phyloP scores from a whole-genome alignment of 2,329 filamentous ascomycete genomes.

The Apiospora koreana region DNA sequence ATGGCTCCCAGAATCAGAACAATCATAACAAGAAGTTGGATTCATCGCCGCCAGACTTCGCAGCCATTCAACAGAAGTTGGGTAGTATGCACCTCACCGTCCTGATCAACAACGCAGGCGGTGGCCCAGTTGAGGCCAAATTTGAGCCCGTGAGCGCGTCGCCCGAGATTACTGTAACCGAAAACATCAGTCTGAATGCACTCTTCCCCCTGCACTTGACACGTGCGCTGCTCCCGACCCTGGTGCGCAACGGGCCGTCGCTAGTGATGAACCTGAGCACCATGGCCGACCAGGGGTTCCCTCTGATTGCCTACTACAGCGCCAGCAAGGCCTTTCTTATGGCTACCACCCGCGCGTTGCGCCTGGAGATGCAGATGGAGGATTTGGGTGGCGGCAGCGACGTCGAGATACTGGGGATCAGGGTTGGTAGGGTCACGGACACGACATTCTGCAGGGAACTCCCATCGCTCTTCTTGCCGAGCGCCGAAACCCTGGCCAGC shows the following conservation, averaged over 20 bases:
- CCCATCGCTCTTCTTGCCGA: slow-evolving; percentile 19
- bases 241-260: slow-evolving; percentile 40
- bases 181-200: slow-evolving; percentile 48
- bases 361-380: slow-evolving; percentile 40
- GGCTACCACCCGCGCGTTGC: slow-evolving; percentile 39
- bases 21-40: too few relatives aligned
- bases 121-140: slow-evolving; percentile 29
- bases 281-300: slow-evolving; percentile 44
- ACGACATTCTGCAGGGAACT: slow-evolving; percentile 14
- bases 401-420: slow-evolving; percentile 19
- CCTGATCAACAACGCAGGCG: slow-evolving; percentile 59
- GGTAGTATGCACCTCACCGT: slow-evolving; percentile 47
- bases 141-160: slow-evolving; percentile 39
- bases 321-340: slow-evolving; percentile 47
- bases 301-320: slow-evolving; percentile 47
- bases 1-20: background rate
- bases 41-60: background rate
- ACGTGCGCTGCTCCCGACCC: slow-evolving; percentile 43
- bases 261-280: slow-evolving; percentile 54
- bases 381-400: background rate
- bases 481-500: slow-evolving; percentile 19
- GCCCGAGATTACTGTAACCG: slow-evolving; percentile 38
- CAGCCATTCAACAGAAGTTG: slow-evolving; percentile 18
- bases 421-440: slow-evolving; percentile 21
- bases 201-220: slow-evolving; percentile 53